A percentile compares a stretch with the other conserved stretches of the same genome.
These are phyloP conservation scores for Austroboletus niveus DNA, from an alignment of 1,284 basidiomycete genomes.

Conservation along the genomic window DNA sequence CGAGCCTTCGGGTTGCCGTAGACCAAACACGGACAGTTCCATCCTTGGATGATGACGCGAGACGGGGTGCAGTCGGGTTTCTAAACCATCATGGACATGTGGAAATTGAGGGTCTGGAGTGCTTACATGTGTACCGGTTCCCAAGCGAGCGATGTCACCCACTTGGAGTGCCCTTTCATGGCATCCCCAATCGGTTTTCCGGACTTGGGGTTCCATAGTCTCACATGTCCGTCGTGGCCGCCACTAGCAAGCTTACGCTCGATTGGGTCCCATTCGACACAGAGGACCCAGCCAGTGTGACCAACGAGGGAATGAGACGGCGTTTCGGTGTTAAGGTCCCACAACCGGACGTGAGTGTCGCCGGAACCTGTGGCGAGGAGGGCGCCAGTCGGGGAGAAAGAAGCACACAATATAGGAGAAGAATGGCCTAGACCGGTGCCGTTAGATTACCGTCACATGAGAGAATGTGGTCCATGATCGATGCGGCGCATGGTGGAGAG, in stretches of 20 bases:
- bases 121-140: conserved; percentile 89
- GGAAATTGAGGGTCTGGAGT: neutral
- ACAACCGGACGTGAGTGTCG: conserved; percentile 89
- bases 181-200: conserved; percentile 85
- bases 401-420: conserved; percentile 92
- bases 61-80: conserved; percentile 73
- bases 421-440: conserved; percentile 66
- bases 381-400: conserved; percentile 91
- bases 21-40: conserved; percentile 95
- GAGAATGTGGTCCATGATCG: conserved; percentile 4
- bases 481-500: conserved; percentile 12
- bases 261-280: conserved; percentile 95
- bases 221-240: conserved; percentile 85
- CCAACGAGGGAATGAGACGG: conserved; percentile 87
- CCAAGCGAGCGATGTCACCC: conserved; percentile 96
- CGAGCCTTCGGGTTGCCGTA: conserved; percentile 65
- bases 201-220: conserved; percentile 89
- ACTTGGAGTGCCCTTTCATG: conserved; percentile 91
- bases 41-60: conserved; percentile 96
- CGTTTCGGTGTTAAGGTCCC: conserved; percentile 93
- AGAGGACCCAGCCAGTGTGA: conserved; percentile 95
- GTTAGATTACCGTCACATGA: conserved; percentile 6
- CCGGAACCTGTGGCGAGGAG: conserved; percentile 94
- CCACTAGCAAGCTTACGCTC: conserved; percentile 91
- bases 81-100: conserved; percentile 36